Conservation (phyloP, 2,329 filamentous ascomycete species). For the Parastagonospora nodorum region DNA sequence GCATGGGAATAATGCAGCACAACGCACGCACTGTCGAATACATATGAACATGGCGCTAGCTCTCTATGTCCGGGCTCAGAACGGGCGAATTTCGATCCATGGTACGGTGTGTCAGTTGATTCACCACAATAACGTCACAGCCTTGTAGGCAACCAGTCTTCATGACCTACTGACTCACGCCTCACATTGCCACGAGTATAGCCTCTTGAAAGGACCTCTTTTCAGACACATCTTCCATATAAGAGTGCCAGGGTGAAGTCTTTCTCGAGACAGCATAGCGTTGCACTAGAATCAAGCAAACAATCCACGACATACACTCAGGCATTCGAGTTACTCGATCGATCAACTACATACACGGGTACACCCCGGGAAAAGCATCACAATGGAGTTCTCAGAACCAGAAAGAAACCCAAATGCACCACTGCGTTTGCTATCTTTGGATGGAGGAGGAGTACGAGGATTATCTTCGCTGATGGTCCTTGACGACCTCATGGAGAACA, state of each 20-base stretch:
- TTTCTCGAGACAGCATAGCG: background rate
- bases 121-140: constrained; percentile 9
- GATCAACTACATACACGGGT: background rate
- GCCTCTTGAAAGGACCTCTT: constrained; percentile 3
- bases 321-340: background rate
- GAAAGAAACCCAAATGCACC: constrained; percentile 42
- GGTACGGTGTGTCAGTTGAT: constrained; percentile 9
- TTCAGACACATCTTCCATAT: constrained; percentile 3
- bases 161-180: constrained; percentile 14
- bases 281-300: constrained; percentile 3
- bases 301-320: background rate
- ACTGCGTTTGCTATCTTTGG: constrained; percentile 41
- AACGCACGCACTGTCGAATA: constrained; percentile 9
- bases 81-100: background rate
- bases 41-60: background rate
- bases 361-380: background rate
- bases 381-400: constrained; percentile 31
- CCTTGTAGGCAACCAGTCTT: constrained; percentile 18
- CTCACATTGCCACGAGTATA: constrained; percentile 10
- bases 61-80: background rate
- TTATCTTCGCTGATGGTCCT: constrained; percentile 47
- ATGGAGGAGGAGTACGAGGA: constrained; percentile 48
- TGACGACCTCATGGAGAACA: constrained; percentile 47
- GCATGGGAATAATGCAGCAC: constrained; percentile 15
- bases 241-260: background rate